phyloP scores from a whole-genome alignment of 2,329 filamentous ascomycete genomes.

The Colletotrichum graminicola region DNA sequence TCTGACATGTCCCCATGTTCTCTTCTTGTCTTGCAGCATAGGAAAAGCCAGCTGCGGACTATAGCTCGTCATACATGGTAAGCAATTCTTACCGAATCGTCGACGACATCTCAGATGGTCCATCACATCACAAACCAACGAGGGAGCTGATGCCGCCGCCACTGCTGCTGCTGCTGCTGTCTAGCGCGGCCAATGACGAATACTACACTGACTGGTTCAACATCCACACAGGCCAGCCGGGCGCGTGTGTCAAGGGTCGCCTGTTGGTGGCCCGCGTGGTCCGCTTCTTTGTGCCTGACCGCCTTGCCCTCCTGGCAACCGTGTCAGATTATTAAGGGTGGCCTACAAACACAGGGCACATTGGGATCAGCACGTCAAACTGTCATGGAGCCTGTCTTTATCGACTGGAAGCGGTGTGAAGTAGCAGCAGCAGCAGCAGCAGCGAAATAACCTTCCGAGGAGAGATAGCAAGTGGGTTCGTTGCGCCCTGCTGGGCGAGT shows the following conservation, averaged over 20 bases:
- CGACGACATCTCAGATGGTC: slow-evolving; percentile 28
- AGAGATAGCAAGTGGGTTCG: slow-evolving; percentile 17
- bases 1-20: slow-evolving; percentile 24
- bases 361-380: slow-evolving; percentile 26
- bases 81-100: slow-evolving; percentile 25
- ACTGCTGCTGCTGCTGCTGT: neutral
- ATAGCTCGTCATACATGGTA: slow-evolving; percentile 30
- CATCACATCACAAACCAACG: slow-evolving; percentile 23
- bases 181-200: slow-evolving; percentile 20
- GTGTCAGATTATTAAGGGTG: slow-evolving; percentile 32
- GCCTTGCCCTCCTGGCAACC: slow-evolving; percentile 23
- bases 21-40: slow-evolving; percentile 27
- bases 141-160: slow-evolving; percentile 18
- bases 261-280: slow-evolving; percentile 25
- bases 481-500: slow-evolving; percentile 21
- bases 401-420: slow-evolving; percentile 35
- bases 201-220: neutral
- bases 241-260: slow-evolving; percentile 26
- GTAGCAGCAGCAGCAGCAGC: neutral
- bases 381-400: slow-evolving; percentile 28
- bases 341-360: slow-evolving; percentile 14
- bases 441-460: slow-evolving; percentile 31
- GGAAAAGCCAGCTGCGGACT: slow-evolving; percentile 18
- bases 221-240: slow-evolving; percentile 13
- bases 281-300: slow-evolving; percentile 32